Percentiles rank a stretch among this genome's conserved stretches.
Evolutionary conservation across 2,329 filamentous ascomycete species (phyloP).

Genomic region (Trichoderma endophyticum): DNA sequence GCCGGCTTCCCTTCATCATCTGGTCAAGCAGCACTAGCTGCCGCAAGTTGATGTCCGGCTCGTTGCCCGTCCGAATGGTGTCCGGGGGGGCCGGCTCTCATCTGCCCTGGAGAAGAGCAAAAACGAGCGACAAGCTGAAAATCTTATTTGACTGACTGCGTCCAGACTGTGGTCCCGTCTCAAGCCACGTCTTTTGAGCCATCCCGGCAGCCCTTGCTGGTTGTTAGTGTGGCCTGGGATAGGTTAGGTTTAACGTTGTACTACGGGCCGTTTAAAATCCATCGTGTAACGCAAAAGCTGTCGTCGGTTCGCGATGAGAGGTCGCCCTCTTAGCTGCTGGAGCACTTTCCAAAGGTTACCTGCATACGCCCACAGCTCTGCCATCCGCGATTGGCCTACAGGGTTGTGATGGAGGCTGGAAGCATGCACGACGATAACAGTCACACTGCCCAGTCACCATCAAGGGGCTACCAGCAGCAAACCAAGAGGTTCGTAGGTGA

Average conservation of each 20-base stretch:
- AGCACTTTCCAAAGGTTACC: background rate
- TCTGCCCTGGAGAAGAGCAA: background rate
- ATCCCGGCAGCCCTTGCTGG: background rate
- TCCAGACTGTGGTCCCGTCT: background rate
- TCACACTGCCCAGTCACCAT: constrained; percentile 13
- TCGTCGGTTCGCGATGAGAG: background rate
- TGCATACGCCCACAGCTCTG: constrained; percentile 12
- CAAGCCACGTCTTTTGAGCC: background rate
- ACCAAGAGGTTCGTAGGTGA: constrained; percentile 2
- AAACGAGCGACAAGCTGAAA: background rate
- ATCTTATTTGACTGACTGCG: background rate
- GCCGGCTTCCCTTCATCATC: background rate
- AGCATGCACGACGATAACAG: constrained; percentile 16
- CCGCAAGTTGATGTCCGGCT: background rate
- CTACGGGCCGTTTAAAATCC: constrained; percentile 1
- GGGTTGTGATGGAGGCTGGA: constrained; percentile 5
- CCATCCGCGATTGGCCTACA: constrained; percentile 12
- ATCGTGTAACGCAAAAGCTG: constrained; percentile 6
- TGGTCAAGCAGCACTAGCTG: background rate
- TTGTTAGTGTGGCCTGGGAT: background rate
- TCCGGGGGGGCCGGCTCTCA: background rate
- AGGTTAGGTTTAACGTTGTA: background rate
- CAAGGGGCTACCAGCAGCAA: constrained; percentile 7
- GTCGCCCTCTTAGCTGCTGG: background rate
- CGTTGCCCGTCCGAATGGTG: background rate